Evolutionary conservation across 2,329 filamentous ascomycete species (phyloP).

Genomic region (Hymenoscyphus repandus): DNA sequence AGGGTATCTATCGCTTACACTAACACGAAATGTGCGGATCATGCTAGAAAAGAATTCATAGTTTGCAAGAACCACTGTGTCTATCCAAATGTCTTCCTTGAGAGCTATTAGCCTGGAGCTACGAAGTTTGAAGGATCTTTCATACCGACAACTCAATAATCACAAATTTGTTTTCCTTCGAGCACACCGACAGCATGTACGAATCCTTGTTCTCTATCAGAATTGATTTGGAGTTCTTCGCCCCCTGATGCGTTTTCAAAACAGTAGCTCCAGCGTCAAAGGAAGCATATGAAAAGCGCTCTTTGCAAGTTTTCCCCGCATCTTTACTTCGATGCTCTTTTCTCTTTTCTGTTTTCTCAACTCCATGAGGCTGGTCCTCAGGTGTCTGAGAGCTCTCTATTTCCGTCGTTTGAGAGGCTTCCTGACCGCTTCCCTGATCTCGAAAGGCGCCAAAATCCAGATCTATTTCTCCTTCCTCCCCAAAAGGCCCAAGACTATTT

Average conservation of each 20-base stretch:
- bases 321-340: slow-evolving; percentile 68
- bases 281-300: slow-evolving; percentile 94
- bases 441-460: slow-evolving; percentile 64
- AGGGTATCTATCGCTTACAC: slow-evolving; percentile 90
- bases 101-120: slow-evolving; percentile 12
- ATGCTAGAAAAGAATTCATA: slow-evolving; percentile 99
- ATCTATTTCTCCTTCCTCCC: slow-evolving; percentile 85
- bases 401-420: slow-evolving; percentile 14
- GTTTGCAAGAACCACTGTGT: slow-evolving; percentile 95
- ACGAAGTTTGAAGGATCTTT: slow-evolving; percentile 43
- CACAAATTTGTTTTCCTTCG: slow-evolving; percentile 81
- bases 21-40: slow-evolving; percentile 84
- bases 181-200: slow-evolving; percentile 94
- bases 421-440: slow-evolving; percentile 24
- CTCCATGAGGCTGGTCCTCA: slow-evolving; percentile 25
- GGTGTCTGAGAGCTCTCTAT: slow-evolving; percentile 11
- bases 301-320: slow-evolving; percentile 95
- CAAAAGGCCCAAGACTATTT: slow-evolving; percentile 70
- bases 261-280: slow-evolving; percentile 95
- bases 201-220: slow-evolving; percentile 96
- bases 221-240: slow-evolving; percentile 83
- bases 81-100: slow-evolving; percentile 63
- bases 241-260: slow-evolving; percentile 79
- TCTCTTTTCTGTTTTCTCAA: slow-evolving; percentile 21
- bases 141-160: slow-evolving; percentile 81